These are phyloP conservation scores for Penicillium coffeae DNA, from an alignment of 495 filamentous ascomycete species.

Conservation along the genomic window DNA sequence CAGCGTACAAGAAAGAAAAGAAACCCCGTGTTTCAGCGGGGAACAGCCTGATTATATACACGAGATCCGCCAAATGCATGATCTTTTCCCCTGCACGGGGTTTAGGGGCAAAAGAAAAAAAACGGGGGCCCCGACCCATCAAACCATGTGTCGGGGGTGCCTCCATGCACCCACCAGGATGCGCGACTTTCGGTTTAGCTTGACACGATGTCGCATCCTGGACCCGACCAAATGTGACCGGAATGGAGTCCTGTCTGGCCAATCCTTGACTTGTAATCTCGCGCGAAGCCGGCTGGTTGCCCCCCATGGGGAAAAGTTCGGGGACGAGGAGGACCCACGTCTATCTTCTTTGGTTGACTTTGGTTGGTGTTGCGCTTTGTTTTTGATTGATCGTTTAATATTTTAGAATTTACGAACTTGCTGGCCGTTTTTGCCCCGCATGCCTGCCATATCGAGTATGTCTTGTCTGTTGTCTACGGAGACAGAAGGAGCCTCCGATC, in stretches of 20 bases:
- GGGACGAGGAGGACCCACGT: not conserved
- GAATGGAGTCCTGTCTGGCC: not conserved
- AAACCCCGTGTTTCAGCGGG: not conserved
- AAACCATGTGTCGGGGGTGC: not conserved
- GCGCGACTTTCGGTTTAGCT: conserved; percentile 2
- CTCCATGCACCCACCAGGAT: not conserved
- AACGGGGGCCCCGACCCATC: not conserved
- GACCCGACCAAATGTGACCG: not conserved
- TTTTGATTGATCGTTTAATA: not conserved
- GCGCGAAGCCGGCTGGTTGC: not conserved
- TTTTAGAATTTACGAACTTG: not conserved
- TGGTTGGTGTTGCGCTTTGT: not conserved
- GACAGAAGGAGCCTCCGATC: too few relatives aligned
- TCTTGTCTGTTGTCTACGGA: not conserved
- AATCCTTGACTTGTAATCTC: not conserved
- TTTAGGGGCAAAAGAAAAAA: not conserved
- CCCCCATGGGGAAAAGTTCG: conserved; percentile 3
- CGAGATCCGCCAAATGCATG: not conserved
- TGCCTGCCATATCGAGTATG: not conserved
- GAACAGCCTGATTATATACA: not conserved
- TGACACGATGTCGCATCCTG: conserved; percentile 1
- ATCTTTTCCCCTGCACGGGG: not conserved
- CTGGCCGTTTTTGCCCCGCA: not conserved
- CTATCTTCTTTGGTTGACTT: not conserved
- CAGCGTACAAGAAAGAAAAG: not conserved